Conservation (phyloP, 345 rosid species). For the Nasturtium officinale region DNA sequence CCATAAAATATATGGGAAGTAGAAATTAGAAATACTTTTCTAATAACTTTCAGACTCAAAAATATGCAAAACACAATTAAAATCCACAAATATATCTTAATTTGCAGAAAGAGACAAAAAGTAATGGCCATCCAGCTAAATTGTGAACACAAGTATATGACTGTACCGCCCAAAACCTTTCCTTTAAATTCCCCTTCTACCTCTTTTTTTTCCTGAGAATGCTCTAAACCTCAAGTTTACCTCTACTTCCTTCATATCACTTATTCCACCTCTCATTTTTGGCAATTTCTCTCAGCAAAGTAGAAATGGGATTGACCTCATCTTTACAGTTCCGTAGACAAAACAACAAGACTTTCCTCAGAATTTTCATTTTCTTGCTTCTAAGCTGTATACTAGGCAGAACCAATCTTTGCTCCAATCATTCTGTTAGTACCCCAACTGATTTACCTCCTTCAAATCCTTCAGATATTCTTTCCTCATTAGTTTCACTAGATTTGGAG, state of each 20-base stretch:
- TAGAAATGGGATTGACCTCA: constrained; percentile 57
- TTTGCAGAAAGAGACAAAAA: constrained; percentile 38
- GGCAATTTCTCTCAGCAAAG: constrained; percentile 27
- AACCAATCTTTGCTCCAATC: constrained; percentile 54
- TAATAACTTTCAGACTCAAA: constrained; percentile 41
- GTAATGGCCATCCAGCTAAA: constrained; percentile 31
- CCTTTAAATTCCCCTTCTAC: constrained; percentile 70
- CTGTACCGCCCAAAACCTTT: constrained; percentile 59
- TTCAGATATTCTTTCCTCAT: constrained; percentile 43
- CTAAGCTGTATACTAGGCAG: constrained; percentile 58
- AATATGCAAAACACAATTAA: constrained; percentile 29
- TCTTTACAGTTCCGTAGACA: constrained; percentile 48
- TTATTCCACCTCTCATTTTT: constrained; percentile 35
- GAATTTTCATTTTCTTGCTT: constrained; percentile 57
- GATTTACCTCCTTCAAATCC: constrained; percentile 42
- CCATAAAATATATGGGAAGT: constrained; percentile 18
- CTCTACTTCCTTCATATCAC: constrained; percentile 31
- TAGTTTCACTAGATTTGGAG: constrained; percentile 55
- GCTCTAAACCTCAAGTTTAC: constrained; percentile 46
- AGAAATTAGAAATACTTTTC: constrained; percentile 37
- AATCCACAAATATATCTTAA: constrained; percentile 36
- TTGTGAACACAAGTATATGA: constrained; percentile 44
- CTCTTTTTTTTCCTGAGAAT: constrained; percentile 48
- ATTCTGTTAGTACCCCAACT: constrained; percentile 43
- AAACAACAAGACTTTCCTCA: constrained; percentile 50